Base-by-base conservation (phyloP, 192 early-diverging fungal species). In the Backusella macrospora region DNA sequence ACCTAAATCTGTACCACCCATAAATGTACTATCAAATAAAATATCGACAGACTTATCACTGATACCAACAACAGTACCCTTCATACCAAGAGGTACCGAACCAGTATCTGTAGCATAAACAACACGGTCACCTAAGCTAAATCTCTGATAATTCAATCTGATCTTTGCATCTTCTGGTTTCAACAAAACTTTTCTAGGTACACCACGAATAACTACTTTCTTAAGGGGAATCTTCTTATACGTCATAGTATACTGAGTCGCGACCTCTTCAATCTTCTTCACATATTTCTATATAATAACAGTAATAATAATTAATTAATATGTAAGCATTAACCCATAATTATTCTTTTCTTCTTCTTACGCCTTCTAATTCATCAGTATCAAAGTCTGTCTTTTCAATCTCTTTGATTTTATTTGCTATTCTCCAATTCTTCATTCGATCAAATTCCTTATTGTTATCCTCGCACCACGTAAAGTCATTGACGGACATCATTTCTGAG, bases 71-170 rank as follows among this genome's bases (percentile, higher is more conserved):
- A 98, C 87, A 43, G 92, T 94, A 26, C 98, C 98, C 68, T 87
- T 87, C 26, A 89, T 85, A 5, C 90, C 96, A 59, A 97, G 77
- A 16, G 94, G 94, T 15, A 96, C 93, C 42, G 84, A 86, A 64
- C 88, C 94, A 44, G 80, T 86, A 75, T 88, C 92, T 66, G 77
- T 82, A 69, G 83, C 89, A 80, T 90, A 93, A 6, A 92, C 81
- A 0, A 98, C 90, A 13, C 98, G 93, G 74, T 99, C 94, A 34
- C 98, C 97, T 4, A 98, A 81, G 62, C 81, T 83, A 77, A 98
- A 96, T 34, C 74, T 79, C 78, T 99, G 98, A 68, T 86, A 79
- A 5, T 81, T 84, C 16, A 98, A 87, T 13, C 92, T 77, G 23
- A 88, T 87, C 37, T 83, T 83, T 4, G 94, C 89, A 75, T 96